Conservation (phyloP, 2,329 filamentous ascomycete genomes). For the Macrophomina phaseolina region DNA sequence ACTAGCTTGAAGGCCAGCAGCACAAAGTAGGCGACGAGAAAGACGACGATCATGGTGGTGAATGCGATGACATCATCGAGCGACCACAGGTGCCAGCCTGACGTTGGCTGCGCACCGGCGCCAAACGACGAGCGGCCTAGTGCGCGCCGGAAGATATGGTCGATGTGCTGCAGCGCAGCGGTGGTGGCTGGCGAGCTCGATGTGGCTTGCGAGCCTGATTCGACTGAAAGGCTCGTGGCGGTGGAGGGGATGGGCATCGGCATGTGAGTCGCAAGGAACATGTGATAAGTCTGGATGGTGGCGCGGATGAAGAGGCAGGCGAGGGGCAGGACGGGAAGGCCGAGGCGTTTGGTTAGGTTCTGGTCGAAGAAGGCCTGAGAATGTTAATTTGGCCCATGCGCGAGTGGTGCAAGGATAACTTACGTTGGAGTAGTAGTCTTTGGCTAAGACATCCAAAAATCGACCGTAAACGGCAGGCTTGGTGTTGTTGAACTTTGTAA, state of each 20-base stretch:
- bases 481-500: slow-evolving; percentile 98
- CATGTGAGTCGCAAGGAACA: slow-evolving; percentile 90
- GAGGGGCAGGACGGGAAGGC: slow-evolving; percentile 87
- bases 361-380: slow-evolving; percentile 83
- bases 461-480: slow-evolving; percentile 87
- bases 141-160: slow-evolving; percentile 76
- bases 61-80: slow-evolving; percentile 77
- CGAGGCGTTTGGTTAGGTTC: slow-evolving; percentile 85
- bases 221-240: slow-evolving; percentile 69
- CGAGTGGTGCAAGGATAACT: slow-evolving; percentile 39
- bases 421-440: slow-evolving; percentile 96
- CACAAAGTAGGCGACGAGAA: slow-evolving; percentile 66
- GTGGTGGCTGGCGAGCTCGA: slow-evolving; percentile 71
- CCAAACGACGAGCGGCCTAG: slow-evolving; percentile 76
- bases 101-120: slow-evolving; percentile 41
- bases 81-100: slow-evolving; percentile 58
- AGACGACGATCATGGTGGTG: slow-evolving; percentile 82
- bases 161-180: slow-evolving; percentile 79
- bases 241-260: slow-evolving; percentile 73
- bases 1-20: slow-evolving; percentile 65
- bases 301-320: slow-evolving; percentile 95
- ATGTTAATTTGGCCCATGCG: not conserved
- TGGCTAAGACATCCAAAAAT: slow-evolving; percentile 91
- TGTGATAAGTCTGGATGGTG: slow-evolving; percentile 94
- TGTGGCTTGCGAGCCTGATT: slow-evolving; percentile 46